These are phyloP conservation scores for Backusella macrospora DNA, from an alignment of 192 early-diverging fungal species.

Conservation along the genomic window DNA sequence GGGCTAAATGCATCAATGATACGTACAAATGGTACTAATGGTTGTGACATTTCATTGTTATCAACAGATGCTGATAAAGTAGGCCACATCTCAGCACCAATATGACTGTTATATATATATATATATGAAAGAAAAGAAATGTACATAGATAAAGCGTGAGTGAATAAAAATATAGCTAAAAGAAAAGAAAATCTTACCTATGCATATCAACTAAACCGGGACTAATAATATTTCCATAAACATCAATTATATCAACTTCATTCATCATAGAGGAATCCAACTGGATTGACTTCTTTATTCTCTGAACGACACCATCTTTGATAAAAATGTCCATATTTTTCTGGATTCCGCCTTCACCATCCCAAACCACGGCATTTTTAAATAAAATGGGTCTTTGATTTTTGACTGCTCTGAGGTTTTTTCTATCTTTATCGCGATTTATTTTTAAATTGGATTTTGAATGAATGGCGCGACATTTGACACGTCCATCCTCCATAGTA, in stretches of 20 bases:
- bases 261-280: constrained; percentile 40
- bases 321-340: constrained; percentile 48
- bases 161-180: neutral
- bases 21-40: constrained; percentile 62
- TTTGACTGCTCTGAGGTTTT: constrained; percentile 22
- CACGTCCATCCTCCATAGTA: neutral
- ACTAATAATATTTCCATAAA: constrained; percentile 53
- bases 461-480: neutral
- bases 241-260: constrained; percentile 29
- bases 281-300: constrained; percentile 25
- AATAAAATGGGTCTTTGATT: constrained; percentile 16
- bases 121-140: neutral
- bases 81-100: constrained; percentile 70
- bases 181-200: constrained; percentile 21
- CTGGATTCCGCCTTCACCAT: constrained; percentile 35
- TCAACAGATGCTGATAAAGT: constrained; percentile 54
- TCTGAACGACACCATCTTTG: constrained; percentile 43
- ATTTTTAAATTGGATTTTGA: neutral
- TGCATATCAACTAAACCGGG: constrained; percentile 64
- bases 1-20: constrained; percentile 74
- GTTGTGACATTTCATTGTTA: constrained; percentile 68
- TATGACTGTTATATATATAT: constrained; percentile 47
- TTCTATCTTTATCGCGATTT: neutral
- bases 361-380: constrained; percentile 40
- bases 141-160: neutral